These are phyloP conservation scores for Themeda triandra DNA, from an alignment of 176 grass and related monocot species.

Conservation along the genomic window DNA sequence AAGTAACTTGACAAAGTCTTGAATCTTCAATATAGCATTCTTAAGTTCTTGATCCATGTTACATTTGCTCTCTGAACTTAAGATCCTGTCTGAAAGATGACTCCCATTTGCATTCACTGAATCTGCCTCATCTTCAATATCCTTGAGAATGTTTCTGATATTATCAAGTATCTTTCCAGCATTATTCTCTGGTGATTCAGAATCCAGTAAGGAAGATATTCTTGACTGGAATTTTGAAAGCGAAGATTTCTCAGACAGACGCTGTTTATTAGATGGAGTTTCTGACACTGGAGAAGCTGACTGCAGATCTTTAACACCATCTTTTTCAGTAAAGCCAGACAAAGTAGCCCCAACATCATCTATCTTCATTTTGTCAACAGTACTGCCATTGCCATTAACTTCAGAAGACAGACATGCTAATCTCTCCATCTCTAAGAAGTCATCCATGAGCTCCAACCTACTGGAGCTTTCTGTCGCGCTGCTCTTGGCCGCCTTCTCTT, in stretches of 20 bases:
- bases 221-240: conserved; percentile 68
- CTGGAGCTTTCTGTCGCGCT: conserved; percentile 55
- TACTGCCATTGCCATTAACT: conserved; percentile 43
- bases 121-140: conserved; percentile 70
- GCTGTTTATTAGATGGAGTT: conserved; percentile 52
- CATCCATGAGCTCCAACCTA: conserved; percentile 96
- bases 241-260: conserved; percentile 33
- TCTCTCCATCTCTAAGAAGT: conserved; percentile 99
- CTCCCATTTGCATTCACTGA: conserved; percentile 32
- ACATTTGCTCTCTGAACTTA: conserved; percentile 35
- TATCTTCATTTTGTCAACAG: conserved; percentile 57
- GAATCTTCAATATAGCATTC: conserved; percentile 75
- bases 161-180: conserved; percentile 56
- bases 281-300: conserved; percentile 23
- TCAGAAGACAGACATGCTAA: conserved; percentile 71
- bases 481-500: conserved; percentile 64
- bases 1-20: conserved; percentile 75
- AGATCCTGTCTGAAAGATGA: not conserved
- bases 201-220: conserved; percentile 77
- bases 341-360: conserved; percentile 51
- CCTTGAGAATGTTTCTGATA: conserved; percentile 81
- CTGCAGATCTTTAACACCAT: conserved; percentile 42
- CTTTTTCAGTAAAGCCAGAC: conserved; percentile 37
- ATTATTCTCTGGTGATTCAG: conserved; percentile 48
- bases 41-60: conserved; percentile 56